A percentile compares a stretch with the other conserved stretches of the same genome.
These are phyloP conservation scores for Nakaseomyces sp. DNA, from an alignment of 1,139 yeast species.

Conservation along the genomic window DNA sequence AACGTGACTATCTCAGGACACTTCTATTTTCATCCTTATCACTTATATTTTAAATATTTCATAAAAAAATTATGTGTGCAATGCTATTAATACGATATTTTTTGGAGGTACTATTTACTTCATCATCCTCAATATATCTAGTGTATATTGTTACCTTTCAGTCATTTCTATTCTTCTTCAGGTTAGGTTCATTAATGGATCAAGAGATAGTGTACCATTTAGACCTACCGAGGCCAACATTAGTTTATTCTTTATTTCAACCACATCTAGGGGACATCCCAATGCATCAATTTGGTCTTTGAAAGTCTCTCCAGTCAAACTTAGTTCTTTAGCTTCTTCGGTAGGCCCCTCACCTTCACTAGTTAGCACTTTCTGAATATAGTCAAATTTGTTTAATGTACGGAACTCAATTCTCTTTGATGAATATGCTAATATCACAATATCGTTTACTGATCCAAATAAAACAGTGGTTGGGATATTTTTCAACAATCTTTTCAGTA, in stretches of 20 bases:
- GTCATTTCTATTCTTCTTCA: neutral
- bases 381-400: conserved; percentile 1
- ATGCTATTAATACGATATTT: no score
- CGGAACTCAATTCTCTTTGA: conserved; percentile 4
- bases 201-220: neutral
- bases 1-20: no score
- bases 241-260: neutral
- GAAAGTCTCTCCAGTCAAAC: neutral
- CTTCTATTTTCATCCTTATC: no score
- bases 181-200: neutral
- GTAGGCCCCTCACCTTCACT: conserved; percentile 1
- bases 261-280: neutral
- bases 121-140: no score
- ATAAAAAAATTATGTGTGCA: no score
- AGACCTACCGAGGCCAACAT: conserved; percentile 1
- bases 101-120: no score
- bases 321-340: conserved; percentile 2
- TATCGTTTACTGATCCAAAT: neutral
- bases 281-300: neutral
- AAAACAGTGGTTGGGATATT: neutral
- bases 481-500: conserved; percentile 12
- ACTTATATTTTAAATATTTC: no score
- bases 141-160: neutral
- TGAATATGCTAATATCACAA: conserved; percentile 3
- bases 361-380: conserved; percentile 1